A percentile compares a stretch with the other conserved stretches of the same genome.
phyloP scores from a whole-genome alignment of 2,329 filamentous ascomycete species.

The Beauveria varroae region DNA sequence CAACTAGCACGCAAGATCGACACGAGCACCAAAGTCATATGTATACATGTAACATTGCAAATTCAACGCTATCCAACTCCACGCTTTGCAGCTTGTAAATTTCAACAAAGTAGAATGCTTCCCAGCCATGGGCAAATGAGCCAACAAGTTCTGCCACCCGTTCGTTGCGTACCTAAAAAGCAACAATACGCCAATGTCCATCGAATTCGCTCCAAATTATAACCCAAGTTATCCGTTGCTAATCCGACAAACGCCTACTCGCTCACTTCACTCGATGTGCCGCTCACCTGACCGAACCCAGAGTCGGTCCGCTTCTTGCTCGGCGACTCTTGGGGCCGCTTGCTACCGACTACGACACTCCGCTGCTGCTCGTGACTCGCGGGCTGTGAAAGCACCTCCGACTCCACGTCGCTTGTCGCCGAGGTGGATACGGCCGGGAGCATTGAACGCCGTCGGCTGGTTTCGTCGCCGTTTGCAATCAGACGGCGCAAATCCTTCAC shows the following conservation, averaged over 20 bases:
- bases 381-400: slow-evolving; percentile 15
- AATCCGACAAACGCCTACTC: neutral
- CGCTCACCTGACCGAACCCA: slow-evolving; percentile 25
- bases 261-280: slow-evolving; percentile 18
- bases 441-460: slow-evolving; percentile 23
- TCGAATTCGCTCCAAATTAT: neutral
- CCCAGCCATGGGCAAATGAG: neutral
- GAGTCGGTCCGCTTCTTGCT: slow-evolving; percentile 27
- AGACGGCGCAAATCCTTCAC: slow-evolving; percentile 21
- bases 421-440: slow-evolving; percentile 17
- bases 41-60: neutral
- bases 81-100: slow-evolving; percentile 2
- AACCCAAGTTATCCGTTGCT: neutral
- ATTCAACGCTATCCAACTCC: slow-evolving; percentile 9
- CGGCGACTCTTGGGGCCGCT: slow-evolving; percentile 13
- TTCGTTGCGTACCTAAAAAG: neutral
- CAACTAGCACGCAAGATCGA: too few relatives aligned
- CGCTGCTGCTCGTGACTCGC: slow-evolving; percentile 13
- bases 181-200: neutral
- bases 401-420: slow-evolving; percentile 17
- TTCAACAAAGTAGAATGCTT: neutral
- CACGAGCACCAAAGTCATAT: neutral
- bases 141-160: neutral
- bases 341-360: slow-evolving; percentile 1
- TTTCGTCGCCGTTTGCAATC: slow-evolving; percentile 18